Evolutionary conservation across 192 early-diverging fungal genomes (phyloP).

Genomic region (Kappamyces sp.): DNA sequence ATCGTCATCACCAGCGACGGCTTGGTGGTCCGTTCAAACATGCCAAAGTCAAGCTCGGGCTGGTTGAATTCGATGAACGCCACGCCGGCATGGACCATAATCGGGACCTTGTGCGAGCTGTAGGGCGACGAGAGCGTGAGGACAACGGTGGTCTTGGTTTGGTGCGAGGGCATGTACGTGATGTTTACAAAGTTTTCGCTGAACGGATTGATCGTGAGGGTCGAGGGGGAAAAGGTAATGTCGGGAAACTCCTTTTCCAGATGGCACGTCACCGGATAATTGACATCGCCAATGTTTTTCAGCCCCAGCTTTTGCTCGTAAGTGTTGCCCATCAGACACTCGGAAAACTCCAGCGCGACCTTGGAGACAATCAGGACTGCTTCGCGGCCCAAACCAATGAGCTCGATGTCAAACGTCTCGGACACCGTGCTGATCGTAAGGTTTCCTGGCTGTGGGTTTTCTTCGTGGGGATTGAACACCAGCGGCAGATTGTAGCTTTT

Average conservation of each 20-base stretch:
- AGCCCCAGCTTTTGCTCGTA: slow-evolving; percentile 59
- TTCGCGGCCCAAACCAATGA: slow-evolving; percentile 54
- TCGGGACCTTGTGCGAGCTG: slow-evolving; percentile 47
- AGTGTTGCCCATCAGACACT: slow-evolving; percentile 60
- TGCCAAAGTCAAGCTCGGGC: slow-evolving; percentile 51
- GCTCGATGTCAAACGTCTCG: slow-evolving; percentile 56
- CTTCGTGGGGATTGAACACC: slow-evolving; percentile 61
- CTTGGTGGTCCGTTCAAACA: slow-evolving; percentile 50
- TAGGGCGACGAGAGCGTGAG: slow-evolving; percentile 55
- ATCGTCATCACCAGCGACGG: slow-evolving; percentile 39
- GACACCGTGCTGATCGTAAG: slow-evolving; percentile 45
- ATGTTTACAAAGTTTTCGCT: slow-evolving; percentile 47
- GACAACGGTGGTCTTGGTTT: slow-evolving; percentile 41
- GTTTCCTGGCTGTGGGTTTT: slow-evolving; percentile 45
- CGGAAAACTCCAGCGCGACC: slow-evolving; percentile 47
- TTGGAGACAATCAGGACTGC: slow-evolving; percentile 61
- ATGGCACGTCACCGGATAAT: slow-evolving; percentile 56
- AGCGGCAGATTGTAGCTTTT: slow-evolving; percentile 50
- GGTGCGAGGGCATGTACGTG: slow-evolving; percentile 41
- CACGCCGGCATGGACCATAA: slow-evolving; percentile 51
- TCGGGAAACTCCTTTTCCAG: slow-evolving; percentile 50
- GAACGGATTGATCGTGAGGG: slow-evolving; percentile 52
- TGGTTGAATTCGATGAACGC: slow-evolving; percentile 44
- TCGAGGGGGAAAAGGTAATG: slow-evolving; percentile 43
- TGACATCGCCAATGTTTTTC: slow-evolving; percentile 64